phyloP scores from a whole-genome alignment of 495 filamentous ascomycete species.

The Talaromyces ruber region DNA sequence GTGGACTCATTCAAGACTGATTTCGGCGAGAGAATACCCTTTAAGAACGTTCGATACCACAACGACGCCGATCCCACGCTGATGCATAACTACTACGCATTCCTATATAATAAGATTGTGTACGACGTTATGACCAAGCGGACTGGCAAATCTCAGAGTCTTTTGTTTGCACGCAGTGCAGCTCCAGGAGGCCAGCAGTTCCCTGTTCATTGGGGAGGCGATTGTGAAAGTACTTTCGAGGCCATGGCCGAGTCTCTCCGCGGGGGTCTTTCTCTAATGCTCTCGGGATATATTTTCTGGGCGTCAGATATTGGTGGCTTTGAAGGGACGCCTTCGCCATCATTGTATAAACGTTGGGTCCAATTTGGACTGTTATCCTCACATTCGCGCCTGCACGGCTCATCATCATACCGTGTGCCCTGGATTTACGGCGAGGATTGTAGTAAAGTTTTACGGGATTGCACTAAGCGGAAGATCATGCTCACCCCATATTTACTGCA shows the following conservation, averaged over 20 bases:
- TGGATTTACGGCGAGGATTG: constrained; percentile 65
- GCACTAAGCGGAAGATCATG: constrained; percentile 49
- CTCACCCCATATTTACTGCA: constrained; percentile 56
- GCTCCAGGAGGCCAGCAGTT: constrained; percentile 60
- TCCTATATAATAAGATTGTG: constrained; percentile 60
- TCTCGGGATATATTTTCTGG: constrained; percentile 64
- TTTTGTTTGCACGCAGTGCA: constrained; percentile 60
- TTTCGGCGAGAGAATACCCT: constrained; percentile 63
- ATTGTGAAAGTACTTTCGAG: constrained; percentile 64
- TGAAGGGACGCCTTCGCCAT: constrained; percentile 56
- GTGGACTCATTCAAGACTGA: constrained; percentile 70
- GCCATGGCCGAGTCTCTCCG: constrained; percentile 67
- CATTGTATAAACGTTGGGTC: constrained; percentile 71
- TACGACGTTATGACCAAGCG: constrained; percentile 52
- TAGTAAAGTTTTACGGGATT: constrained; percentile 45
- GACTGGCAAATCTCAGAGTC: constrained; percentile 48
- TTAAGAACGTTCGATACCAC: constrained; percentile 49
- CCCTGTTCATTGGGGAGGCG: constrained; percentile 58
- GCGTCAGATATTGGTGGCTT: constrained; percentile 66
- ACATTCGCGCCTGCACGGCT: constrained; percentile 59
- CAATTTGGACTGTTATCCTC: constrained; percentile 62
- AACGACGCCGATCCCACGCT: constrained; percentile 46
- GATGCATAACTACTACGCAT: constrained; percentile 72
- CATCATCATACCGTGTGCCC: constrained; percentile 57
- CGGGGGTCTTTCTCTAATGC: constrained; percentile 55